A percentile compares a stretch with the other conserved stretches of the same genome.
Evolutionary conservation across 768 basidiomycete genomes (phyloP).

Genomic region (Suillus clintonianus): DNA sequence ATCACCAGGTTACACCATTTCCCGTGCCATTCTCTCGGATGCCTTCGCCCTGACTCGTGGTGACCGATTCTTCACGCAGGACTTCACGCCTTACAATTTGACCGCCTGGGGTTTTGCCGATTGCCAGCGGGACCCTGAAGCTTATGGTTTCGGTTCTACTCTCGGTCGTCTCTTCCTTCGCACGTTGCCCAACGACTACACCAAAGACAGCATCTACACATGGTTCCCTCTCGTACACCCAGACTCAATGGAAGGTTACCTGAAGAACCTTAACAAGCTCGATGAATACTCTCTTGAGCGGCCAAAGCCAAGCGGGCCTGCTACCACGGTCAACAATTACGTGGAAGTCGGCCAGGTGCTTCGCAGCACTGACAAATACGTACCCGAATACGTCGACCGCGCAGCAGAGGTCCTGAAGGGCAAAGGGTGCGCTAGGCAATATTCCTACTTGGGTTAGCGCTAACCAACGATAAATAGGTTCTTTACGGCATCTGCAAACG

Average conservation of each 20-base stretch:
- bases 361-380: conserved; percentile 46
- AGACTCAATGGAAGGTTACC: conserved; percentile 57
- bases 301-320: conserved; percentile 37
- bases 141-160: conserved; percentile 69
- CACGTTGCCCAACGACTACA: conserved; percentile 68
- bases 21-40: conserved; percentile 83
- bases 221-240: conserved; percentile 92
- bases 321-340: conserved; percentile 46
- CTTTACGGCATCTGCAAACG: conserved; percentile 56
- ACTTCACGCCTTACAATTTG: conserved; percentile 78
- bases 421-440: conserved; percentile 48
- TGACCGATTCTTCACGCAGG: conserved; percentile 80
- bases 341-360: conserved; percentile 55
- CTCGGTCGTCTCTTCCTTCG: conserved; percentile 76
- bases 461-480: conserved; percentile 50
- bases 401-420: conserved; percentile 57
- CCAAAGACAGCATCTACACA: conserved; percentile 70
- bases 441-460: not conserved
- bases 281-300: conserved; percentile 58
- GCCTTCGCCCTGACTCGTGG: conserved; percentile 87
- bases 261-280: conserved; percentile 55
- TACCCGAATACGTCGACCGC: conserved; percentile 48
- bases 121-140: conserved; percentile 72
- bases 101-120: conserved; percentile 87
- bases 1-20: conserved; percentile 76